Base-by-base conservation (phyloP, 352 stramenopile species). In the Globisporangium acanthophoron region DNA sequence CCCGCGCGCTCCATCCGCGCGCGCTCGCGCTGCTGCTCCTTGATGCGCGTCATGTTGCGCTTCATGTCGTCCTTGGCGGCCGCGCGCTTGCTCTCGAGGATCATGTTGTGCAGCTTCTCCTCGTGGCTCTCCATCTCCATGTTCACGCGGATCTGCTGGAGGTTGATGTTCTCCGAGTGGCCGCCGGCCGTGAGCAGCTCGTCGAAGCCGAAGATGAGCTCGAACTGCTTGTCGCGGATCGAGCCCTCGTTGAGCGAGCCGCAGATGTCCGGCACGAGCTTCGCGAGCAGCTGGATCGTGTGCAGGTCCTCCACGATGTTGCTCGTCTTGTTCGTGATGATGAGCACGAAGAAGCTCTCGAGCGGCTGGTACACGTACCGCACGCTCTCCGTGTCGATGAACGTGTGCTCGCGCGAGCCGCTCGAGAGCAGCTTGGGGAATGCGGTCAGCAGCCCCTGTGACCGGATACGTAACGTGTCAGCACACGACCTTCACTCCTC, bases 291-390 rank as follows among this genome's bases (percentile, higher is more conserved):
- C 58, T 98, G 92, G 39, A 99, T 92, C 40, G 96, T 99, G 58
- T 98, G 95, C 61, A 99, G 70, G 78, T 99, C 97, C 70, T 99
- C 93, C 45, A 99, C 96, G 71, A 99, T 99, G 78, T 99, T 99
- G 56, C 86, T 98, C 54, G 91, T 97, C 81, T 99, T 99, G 72
- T 98, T 99, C 44, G 97, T 99, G 54, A 99, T 98, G 50, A 99
- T 90, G 11, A 99, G 74, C 51, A 99, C 80, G 70, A 98, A 99
- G 58, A 99, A 96, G 55, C 86, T 96, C 70, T 99, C 97, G 31
- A 99, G 87, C 24, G 97, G 96, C 66, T 99, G 97, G 74, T 99
- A 99, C 56, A 99, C 96, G 62, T 99, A 99, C 57, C 85, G 83
- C 54, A 99, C 97, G 57, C 86, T 97, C 59, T 99, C 97, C 45